phyloP scores from a whole-genome alignment of 148 eudicot genomes.

The Rhododendron vialii region DNA sequence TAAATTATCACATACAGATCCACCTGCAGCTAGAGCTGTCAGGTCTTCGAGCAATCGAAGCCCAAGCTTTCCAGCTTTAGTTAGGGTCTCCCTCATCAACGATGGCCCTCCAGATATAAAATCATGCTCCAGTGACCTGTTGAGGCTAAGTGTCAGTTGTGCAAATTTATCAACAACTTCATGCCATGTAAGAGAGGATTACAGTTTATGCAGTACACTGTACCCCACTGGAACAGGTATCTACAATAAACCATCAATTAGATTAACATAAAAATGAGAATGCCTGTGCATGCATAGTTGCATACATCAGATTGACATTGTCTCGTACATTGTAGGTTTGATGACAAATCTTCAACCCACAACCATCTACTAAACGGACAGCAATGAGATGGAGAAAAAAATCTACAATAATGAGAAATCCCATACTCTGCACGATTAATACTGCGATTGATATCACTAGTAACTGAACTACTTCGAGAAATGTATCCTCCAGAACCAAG shows the following conservation, averaged over 20 bases:
- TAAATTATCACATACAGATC: constrained; percentile 94
- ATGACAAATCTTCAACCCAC: not conserved
- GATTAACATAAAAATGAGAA: constrained; percentile 3
- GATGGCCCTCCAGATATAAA: constrained; percentile 46
- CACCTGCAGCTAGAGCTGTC: constrained; percentile 99
- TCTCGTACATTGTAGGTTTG: not conserved
- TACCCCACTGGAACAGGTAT: not conserved
- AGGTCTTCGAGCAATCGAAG: constrained; percentile 91
- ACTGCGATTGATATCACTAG: constrained; percentile 80
- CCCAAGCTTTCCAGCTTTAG: constrained; percentile 79
- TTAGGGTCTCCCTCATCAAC: constrained; percentile 62
- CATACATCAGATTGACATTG: not conserved
- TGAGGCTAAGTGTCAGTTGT: constrained; percentile 9
- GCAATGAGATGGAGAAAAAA: not conserved
- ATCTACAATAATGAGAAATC: constrained; percentile 7
- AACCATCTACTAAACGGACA: not conserved
- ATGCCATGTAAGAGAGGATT: constrained; percentile 5
- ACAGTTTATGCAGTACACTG: not conserved
- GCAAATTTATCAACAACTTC: not conserved
- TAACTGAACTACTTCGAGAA: constrained; percentile 81
- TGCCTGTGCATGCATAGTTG: not conserved
- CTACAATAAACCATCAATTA: not conserved
- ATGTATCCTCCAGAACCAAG: constrained; percentile 73
- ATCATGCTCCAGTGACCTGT: constrained; percentile 61
- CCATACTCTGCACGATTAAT: constrained; percentile 82